Base-by-base conservation (phyloP, 2,329 filamentous ascomycete genomes). In the Dothistroma septosporum region DNA sequence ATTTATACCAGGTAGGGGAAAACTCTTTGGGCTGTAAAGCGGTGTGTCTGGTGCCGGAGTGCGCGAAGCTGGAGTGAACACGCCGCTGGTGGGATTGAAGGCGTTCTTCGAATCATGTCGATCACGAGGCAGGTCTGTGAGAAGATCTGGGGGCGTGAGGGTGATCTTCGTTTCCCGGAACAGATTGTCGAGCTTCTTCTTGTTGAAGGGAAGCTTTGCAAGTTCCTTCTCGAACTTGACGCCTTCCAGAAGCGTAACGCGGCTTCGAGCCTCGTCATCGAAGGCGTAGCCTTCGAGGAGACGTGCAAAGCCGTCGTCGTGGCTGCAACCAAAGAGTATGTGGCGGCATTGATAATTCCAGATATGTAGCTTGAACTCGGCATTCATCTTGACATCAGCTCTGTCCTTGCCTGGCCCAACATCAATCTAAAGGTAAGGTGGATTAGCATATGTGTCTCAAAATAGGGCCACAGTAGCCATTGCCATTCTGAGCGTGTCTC, bases 291-390 rank as follows among this genome's bases (percentile, higher is more conserved):
- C 77, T 68, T 83, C 79, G 11, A 87, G 74, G 37, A 82, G 73
- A 11, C 77, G 76, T 24, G 79, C 79, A 70, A 85, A 86, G 22
- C 80, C 78, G 58, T 79, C 80, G 72, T 84, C 82, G 61, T 83
- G 80, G 14, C 82, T 82, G 70, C 83, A 85, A 9, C 84, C 85
- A 37, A 87, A 76, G 53, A 86, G 75, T 56, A 87, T 80, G 59
- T 85, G 83, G 57, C 82, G 83, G 68, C 85, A 87, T 66, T 85
- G 83, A 63, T 79, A 81, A 66, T 86, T 81, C 71, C 81, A 77
- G 55, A 85, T 74, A 70, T 82, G 79, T 53, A 83, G 71, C 66
- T 82, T 81, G 72, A 87, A 81, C 28, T 76, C 75, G 64, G 83
- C 83, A 68, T 81, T 79, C 59, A 87, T 77, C 71, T 87, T 88